Evolutionary conservation across 2,329 filamentous ascomycete species (phyloP), one percentile per base, ranked within the genome.

Genomic region (Elsinoe arachidis): DNA sequence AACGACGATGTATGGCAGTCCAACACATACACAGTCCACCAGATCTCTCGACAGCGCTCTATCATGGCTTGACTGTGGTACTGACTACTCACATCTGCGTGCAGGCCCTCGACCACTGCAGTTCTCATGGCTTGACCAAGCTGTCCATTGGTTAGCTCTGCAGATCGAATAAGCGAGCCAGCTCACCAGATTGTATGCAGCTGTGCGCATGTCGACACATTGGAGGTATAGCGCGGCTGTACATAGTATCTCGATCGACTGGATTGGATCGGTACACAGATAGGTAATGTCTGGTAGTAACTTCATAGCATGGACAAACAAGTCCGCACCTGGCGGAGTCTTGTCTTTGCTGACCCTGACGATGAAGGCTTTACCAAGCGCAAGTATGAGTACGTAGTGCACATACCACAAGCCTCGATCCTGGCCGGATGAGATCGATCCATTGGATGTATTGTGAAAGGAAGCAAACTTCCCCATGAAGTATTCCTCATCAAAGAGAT

Each of bases 11-110:
- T 78, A 61, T 80, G 73, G 2, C 78, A 72, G 55, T 81, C 78
- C 1, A 81, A 65, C 1, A 80, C 70, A 39, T 79, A 80, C 0
- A 79, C 70, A 0, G 79, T 80, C 78, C 78, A 81, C 77, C 78
- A 81, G 9, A 78, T 70, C 34, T 73, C 73, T 1, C 77, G 74
- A 54, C 73, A 76, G 53, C 79, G 66, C 59, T 80, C 72, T 0
- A 78, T 73, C 1, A 71, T 62, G 0, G 63, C 59, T 1, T 73
- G 70, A 0, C 73, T 73, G 0, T 79, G 60, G 19, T 75, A 68
- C 1, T 71, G 66, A 0, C 68, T 67, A 0, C 72, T 74, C 76
- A 80, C 78, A 26, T 79, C 71, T 0, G 76, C 79, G 58, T 81
- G 78, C 73, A 80, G 76, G 1, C 78, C 78, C 53, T 79, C 69